These are phyloP conservation scores for Pugionium dolabratum DNA, from an alignment of 345 rosid species.

Conservation along the genomic window DNA sequence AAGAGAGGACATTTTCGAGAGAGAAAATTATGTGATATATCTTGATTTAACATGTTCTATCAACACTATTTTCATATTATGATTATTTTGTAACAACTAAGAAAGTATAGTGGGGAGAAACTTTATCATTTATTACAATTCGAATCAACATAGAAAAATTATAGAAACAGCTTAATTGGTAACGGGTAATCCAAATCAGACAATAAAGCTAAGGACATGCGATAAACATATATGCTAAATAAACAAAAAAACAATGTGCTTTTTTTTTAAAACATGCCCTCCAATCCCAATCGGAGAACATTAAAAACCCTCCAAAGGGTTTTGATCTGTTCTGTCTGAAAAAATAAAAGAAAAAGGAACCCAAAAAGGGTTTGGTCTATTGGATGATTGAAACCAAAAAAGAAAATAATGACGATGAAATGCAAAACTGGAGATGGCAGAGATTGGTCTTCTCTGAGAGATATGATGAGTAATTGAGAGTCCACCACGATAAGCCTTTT, in stretches of 20 bases:
- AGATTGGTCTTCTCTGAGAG: constrained; percentile 31
- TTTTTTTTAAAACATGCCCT: constrained; percentile 17
- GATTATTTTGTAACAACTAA: too few species aligned
- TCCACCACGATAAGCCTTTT: constrained; percentile 33
- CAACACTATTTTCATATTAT: too few species aligned
- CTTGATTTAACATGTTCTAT: too few species aligned
- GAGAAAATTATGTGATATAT: too few species aligned
- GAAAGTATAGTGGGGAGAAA: neutral
- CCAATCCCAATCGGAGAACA: constrained; percentile 34
- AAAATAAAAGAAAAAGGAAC: neutral
- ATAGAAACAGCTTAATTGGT: neutral
- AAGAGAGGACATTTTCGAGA: too few species aligned
- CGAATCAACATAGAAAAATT: neutral
- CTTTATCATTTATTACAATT: constrained; percentile 9
- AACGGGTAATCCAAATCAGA: neutral
- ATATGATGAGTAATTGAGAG: constrained; percentile 32
- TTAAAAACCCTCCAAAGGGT: neutral
- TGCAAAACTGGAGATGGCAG: constrained; percentile 44
- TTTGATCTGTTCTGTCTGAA: constrained; percentile 22
- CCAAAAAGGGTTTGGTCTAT: constrained; percentile 24
- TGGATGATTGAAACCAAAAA: constrained; percentile 8
- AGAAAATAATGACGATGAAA: constrained; percentile 2
- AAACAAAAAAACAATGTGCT: constrained; percentile 23
- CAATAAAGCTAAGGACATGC: neutral
- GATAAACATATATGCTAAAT: neutral